phyloP scores from a whole-genome alignment of 2,329 filamentous ascomycete genomes.

The Celoporthe dispersa region DNA sequence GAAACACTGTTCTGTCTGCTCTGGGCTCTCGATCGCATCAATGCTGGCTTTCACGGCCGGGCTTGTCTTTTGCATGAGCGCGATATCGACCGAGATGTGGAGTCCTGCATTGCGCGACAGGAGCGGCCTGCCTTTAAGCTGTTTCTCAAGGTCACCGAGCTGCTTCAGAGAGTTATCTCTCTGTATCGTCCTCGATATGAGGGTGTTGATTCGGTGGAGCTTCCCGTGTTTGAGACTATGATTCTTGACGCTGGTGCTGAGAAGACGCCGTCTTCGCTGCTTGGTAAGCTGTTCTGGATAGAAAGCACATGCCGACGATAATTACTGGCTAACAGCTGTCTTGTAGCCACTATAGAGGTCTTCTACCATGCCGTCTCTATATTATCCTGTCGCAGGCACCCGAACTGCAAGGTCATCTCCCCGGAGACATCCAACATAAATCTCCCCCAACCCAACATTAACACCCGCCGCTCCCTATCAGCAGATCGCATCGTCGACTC shows the following conservation, averaged over 20 bases:
- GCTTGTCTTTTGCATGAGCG: conserved; percentile 64
- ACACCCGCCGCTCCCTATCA: conserved; percentile 60
- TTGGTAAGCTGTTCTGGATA: conserved; percentile 44
- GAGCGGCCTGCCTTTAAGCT: conserved; percentile 58
- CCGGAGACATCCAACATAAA: conserved; percentile 40
- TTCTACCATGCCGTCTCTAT: conserved; percentile 69
- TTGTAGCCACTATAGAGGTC: conserved; percentile 62
- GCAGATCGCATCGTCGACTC: conserved; percentile 61
- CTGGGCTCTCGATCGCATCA: conserved; percentile 65
- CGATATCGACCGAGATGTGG: conserved; percentile 60
- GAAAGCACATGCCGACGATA: not conserved
- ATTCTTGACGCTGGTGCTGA: conserved; percentile 59
- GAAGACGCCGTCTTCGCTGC: conserved; percentile 51
- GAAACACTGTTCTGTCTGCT: conserved; percentile 61
- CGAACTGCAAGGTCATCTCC: not conserved
- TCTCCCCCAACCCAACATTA: conserved; percentile 52
- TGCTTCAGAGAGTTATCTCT: conserved; percentile 63
- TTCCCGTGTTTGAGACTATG: conserved; percentile 62
- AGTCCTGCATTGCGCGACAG: conserved; percentile 55
- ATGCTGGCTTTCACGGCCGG: conserved; percentile 62
- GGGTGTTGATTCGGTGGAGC: conserved; percentile 50
- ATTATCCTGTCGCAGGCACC: conserved; percentile 59
- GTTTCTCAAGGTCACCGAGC: conserved; percentile 56
- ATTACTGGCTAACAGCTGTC: not conserved
- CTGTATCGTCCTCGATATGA: conserved; percentile 62